Conservation (phyloP, 768 basidiomycete genomes). For the Psilocybe cyanescens region DNA sequence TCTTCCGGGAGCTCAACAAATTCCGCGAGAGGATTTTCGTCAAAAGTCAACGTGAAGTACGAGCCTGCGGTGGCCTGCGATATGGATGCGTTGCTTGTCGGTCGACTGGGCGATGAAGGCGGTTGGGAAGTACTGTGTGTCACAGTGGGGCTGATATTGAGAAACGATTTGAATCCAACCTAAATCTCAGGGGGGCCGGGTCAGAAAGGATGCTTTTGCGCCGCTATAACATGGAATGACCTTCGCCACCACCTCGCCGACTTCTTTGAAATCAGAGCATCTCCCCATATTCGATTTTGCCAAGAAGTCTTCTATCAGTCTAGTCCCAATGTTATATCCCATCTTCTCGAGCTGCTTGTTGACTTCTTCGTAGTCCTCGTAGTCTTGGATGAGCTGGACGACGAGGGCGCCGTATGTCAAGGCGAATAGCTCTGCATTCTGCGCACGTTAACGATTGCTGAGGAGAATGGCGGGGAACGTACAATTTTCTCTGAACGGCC, state of each 20-base stretch:
- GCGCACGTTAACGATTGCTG: conserved; percentile 26
- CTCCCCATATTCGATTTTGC: conserved; percentile 91
- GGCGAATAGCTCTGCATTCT: conserved; percentile 98
- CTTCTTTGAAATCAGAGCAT: conserved; percentile 92
- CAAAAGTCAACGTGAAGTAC: conserved; percentile 83
- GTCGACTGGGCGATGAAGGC: conserved; percentile 28
- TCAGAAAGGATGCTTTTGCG: neutral
- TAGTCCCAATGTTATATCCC: conserved; percentile 98
- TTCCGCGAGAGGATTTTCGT: conserved; percentile 96
- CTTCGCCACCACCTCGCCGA: conserved; percentile 95
- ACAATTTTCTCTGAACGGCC: conserved; percentile 93
- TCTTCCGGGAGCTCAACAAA: conserved; percentile 97
- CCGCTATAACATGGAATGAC: conserved; percentile 43
- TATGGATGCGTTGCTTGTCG: conserved; percentile 36
- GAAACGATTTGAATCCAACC: conserved; percentile 98
- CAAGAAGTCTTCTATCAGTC: conserved; percentile 96
- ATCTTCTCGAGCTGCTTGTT: conserved; percentile 98
- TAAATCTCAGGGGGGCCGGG: conserved; percentile 30
- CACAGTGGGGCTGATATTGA: conserved; percentile 88
- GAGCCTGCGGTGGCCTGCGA: conserved; percentile 52
- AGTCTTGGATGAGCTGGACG: conserved; percentile 98
- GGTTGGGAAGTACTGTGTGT: conserved; percentile 66
- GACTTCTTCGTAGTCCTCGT: conserved; percentile 95
- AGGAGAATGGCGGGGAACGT: conserved; percentile 31
- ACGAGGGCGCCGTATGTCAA: conserved; percentile 97